Conservation (phyloP, 2,329 filamentous ascomycete genomes). For the Juglanconis sp. region DNA sequence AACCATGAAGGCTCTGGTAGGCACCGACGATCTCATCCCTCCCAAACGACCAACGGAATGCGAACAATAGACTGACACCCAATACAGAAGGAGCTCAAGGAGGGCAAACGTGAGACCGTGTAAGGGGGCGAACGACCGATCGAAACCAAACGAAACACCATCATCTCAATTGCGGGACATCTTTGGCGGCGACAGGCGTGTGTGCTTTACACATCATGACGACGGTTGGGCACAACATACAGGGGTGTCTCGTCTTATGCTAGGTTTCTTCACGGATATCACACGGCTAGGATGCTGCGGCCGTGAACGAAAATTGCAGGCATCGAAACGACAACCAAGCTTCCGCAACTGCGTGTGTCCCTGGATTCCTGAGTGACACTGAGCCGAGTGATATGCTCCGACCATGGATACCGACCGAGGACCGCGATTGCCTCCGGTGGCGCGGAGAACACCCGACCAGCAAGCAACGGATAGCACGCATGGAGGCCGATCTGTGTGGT, state of each 20-base stretch:
- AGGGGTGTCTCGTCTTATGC: constrained; percentile 16
- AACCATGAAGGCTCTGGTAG: constrained; percentile 92
- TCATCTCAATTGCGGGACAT: constrained; percentile 12
- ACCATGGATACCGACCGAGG: not conserved
- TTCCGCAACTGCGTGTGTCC: not conserved
- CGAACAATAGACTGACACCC: constrained; percentile 6
- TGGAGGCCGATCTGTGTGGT: not conserved
- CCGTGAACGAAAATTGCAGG: constrained; percentile 17
- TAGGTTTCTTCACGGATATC: constrained; percentile 11
- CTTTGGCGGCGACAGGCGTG: constrained; percentile 12
- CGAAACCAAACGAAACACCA: constrained; percentile 21
- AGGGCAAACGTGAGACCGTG: constrained; percentile 88
- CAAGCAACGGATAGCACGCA: not conserved
- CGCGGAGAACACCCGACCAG: not conserved
- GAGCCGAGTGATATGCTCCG: constrained; percentile 15
- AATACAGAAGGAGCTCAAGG: constrained; percentile 89
- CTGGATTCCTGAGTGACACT: not conserved
- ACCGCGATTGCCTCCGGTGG: not conserved
- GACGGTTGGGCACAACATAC: constrained; percentile 15
- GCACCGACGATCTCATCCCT: constrained; percentile 39
- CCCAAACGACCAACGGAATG: constrained; percentile 4
- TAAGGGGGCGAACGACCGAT: constrained; percentile 40
- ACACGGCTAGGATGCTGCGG: constrained; percentile 12
- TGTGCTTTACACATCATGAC: constrained; percentile 4
- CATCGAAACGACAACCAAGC: constrained; percentile 12